phyloP scores from a whole-genome alignment of 768 basidiomycete species.

The Mycena kentingensis region DNA sequence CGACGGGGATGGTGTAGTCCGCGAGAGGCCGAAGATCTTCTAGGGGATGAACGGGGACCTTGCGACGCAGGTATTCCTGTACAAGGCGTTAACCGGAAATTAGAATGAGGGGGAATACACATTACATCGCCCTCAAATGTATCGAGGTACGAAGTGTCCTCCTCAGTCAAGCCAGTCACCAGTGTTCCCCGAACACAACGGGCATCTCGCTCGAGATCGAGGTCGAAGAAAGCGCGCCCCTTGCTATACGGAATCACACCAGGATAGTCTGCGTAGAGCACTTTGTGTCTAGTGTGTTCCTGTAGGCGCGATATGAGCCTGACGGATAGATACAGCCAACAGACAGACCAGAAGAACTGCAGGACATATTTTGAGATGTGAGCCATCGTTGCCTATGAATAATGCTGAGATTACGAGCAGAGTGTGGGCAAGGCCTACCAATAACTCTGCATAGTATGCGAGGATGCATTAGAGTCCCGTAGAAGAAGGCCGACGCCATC shows the following conservation, averaged over 20 bases:
- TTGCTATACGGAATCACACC: slow-evolving; percentile 67
- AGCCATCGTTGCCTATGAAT: slow-evolving; percentile 72
- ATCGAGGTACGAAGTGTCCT: slow-evolving; percentile 73
- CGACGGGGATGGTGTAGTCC: slow-evolving; percentile 32
- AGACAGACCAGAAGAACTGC: slow-evolving; percentile 70
- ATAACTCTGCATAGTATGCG: background rate
- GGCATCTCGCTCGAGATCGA: slow-evolving; percentile 60
- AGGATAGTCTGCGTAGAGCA: slow-evolving; percentile 80
- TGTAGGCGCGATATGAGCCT: slow-evolving; percentile 30
- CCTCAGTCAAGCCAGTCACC: slow-evolving; percentile 66
- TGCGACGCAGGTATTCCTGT: slow-evolving; percentile 72
- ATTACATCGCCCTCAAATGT: slow-evolving; percentile 79
- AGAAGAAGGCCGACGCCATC: background rate
- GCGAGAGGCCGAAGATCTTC: slow-evolving; percentile 39
- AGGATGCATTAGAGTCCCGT: background rate
- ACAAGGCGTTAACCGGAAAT: slow-evolving; percentile 1
- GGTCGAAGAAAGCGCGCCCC: slow-evolving; percentile 48
- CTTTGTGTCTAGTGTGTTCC: slow-evolving; percentile 81
- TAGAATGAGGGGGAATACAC: slow-evolving; percentile 9
- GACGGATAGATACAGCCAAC: background rate
- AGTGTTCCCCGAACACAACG: slow-evolving; percentile 76
- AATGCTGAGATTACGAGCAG: slow-evolving; percentile 60
- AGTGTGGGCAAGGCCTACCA: background rate
- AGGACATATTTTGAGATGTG: slow-evolving; percentile 65
- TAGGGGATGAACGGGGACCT: slow-evolving; percentile 60